These are phyloP conservation scores for Myxozyma neglecta DNA, from an alignment of 805 yeast species.

Conservation along the genomic window DNA sequence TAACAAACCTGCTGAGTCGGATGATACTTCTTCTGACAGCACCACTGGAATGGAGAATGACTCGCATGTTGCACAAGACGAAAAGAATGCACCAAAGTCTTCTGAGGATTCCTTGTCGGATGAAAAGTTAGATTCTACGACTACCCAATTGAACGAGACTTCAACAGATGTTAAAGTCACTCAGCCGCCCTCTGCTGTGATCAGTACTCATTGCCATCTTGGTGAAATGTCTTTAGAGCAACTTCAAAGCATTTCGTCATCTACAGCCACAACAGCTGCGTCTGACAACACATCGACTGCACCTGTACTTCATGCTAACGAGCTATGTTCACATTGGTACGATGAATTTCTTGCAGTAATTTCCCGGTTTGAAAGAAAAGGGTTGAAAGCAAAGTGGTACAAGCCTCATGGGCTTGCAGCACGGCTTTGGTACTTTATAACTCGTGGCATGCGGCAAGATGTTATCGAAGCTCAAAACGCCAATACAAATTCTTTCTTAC, in stretches of 20 bases:
- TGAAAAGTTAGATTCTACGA: too few species aligned
- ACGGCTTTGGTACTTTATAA: conserved; percentile 47
- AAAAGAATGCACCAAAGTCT: neutral
- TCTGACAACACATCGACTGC: conserved; percentile 3
- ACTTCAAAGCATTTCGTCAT: too few species aligned
- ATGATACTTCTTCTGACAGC: neutral
- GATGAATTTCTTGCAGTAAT: neutral
- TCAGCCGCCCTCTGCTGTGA: too few species aligned
- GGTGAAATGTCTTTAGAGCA: too few species aligned
- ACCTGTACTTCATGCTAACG: neutral
- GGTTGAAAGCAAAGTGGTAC: conserved; percentile 10
- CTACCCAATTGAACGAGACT: too few species aligned
- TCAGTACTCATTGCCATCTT: too few species aligned
- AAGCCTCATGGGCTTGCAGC: conserved; percentile 9
- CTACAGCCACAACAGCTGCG: neutral
- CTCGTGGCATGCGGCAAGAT: conserved; percentile 67
- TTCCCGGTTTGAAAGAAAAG: conserved; percentile 1
- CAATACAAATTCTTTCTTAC: conserved; percentile 4
- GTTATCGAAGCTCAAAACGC: conserved; percentile 46
- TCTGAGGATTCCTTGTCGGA: too few species aligned
- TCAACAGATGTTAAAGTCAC: too few species aligned
- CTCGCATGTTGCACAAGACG: neutral
- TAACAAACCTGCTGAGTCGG: conserved; percentile 36
- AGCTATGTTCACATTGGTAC: conserved; percentile 4
- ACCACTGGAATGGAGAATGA: neutral